Conservation (phyloP, 2,329 filamentous ascomycete species). For the Rhynchosporium agropyri region DNA sequence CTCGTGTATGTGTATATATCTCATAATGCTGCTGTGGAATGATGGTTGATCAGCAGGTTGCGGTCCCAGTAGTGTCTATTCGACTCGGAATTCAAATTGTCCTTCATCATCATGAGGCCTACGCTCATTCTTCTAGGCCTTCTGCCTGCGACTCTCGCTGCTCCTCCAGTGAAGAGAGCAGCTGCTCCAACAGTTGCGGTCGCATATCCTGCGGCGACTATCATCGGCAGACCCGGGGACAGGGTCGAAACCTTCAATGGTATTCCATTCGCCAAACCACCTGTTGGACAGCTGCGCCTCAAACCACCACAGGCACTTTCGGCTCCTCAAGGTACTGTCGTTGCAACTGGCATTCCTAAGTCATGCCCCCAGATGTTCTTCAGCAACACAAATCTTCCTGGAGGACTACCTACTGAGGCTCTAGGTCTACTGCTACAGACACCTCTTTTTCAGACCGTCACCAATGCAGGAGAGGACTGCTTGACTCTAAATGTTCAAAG, state of each 20-base stretch:
- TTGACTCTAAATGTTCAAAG: conserved; percentile 62
- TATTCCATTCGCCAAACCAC: conserved; percentile 74
- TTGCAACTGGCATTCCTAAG: conserved; percentile 59
- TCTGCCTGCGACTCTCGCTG: conserved; percentile 23
- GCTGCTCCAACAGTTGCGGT: conserved; percentile 31
- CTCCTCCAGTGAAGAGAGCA: conserved; percentile 23
- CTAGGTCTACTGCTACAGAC: conserved; percentile 53
- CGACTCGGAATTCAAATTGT: background rate
- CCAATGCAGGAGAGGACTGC: conserved; percentile 63
- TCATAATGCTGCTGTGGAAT: background rate
- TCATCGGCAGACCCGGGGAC: conserved; percentile 28
- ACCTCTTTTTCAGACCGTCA: conserved; percentile 58
- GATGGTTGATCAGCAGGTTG: conserved; percentile 7
- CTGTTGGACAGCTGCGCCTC: conserved; percentile 65
- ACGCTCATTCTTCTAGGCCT: conserved; percentile 19
- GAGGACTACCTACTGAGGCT: conserved; percentile 45
- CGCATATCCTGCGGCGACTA: conserved; percentile 32
- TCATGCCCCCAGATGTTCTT: conserved; percentile 74
- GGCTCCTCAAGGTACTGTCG: conserved; percentile 58
- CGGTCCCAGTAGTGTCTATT: background rate
- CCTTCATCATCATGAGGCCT: conserved; percentile 25
- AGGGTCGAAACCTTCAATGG: conserved; percentile 69
- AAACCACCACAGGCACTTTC: conserved; percentile 66
- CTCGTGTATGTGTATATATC: background rate
- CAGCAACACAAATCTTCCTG: conserved; percentile 48